Percentiles rank a stretch among this genome's conserved stretches.
These are phyloP conservation scores for Glutinoglossum americanum DNA, from an alignment of 495 filamentous ascomycete species.

Conservation along the genomic window DNA sequence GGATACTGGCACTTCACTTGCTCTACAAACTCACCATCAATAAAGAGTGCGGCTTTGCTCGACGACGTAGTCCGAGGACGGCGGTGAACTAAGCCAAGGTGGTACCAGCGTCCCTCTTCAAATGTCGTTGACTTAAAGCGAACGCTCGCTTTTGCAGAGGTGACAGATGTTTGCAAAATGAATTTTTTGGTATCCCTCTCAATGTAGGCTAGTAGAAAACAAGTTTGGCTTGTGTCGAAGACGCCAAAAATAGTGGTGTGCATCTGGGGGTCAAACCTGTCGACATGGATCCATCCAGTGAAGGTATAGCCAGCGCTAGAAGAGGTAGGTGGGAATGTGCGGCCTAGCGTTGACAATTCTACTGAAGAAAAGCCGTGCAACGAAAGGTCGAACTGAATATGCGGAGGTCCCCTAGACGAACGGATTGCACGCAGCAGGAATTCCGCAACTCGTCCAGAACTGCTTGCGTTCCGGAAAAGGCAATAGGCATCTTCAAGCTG, in stretches of 20 bases:
- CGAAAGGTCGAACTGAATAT: conserved; percentile 86
- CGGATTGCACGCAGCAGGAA: conserved; percentile 57
- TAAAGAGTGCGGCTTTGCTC: conserved; percentile 70
- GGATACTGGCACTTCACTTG: conserved; percentile 82
- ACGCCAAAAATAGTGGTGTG: conserved; percentile 94
- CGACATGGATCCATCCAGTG: conserved; percentile 67
- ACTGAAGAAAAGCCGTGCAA: conserved; percentile 71
- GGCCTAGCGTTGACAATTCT: conserved; percentile 63
- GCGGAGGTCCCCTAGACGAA: conserved; percentile 50
- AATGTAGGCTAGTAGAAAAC: conserved; percentile 82
- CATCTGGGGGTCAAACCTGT: conserved; percentile 59
- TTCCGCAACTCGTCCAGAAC: conserved; percentile 36
- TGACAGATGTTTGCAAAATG: conserved; percentile 89
- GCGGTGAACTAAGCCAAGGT: conserved; percentile 69
- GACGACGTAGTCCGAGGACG: conserved; percentile 50
- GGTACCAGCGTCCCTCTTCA: conserved; percentile 63
- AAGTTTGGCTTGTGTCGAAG: conserved; percentile 79
- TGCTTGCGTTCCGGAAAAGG: conserved; percentile 43
- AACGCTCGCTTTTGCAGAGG: conserved; percentile 65
- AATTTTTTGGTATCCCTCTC: conserved; percentile 90
- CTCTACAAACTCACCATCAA: conserved; percentile 85
- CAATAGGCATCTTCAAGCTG: conserved; percentile 57
- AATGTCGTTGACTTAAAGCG: conserved; percentile 74
- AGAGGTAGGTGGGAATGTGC: conserved; percentile 55
- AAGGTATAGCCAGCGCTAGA: conserved; percentile 69